Percentiles rank a stretch among this genome's conserved stretches.
Evolutionary conservation across 331 rosid species (phyloP).

Genomic region (Malus hybrid): DNA sequence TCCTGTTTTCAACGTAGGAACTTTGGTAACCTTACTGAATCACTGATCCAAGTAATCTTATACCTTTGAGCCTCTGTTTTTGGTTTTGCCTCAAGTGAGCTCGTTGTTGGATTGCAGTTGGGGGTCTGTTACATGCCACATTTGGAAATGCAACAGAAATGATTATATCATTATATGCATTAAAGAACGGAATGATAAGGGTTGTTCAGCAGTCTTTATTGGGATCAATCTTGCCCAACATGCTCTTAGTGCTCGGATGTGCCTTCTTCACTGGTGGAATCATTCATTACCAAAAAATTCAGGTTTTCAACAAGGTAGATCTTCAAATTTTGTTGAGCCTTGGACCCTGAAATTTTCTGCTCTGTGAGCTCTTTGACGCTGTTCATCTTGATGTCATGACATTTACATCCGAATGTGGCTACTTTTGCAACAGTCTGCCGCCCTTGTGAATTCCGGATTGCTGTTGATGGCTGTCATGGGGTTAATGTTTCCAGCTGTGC

Average conservation of each 20-base stretch:
- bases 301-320: constrained; percentile 38
- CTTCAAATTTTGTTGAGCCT: neutral
- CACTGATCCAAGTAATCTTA: neutral
- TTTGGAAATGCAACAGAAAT: constrained; percentile 51
- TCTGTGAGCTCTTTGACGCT: neutral
- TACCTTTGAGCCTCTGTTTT: neutral
- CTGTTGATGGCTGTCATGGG: constrained; percentile 57
- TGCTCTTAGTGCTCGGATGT: constrained; percentile 50
- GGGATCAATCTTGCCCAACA: constrained; percentile 49
- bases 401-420: constrained; percentile 2
- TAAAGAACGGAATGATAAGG: constrained; percentile 46
- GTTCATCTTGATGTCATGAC: neutral
- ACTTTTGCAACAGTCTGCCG: constrained; percentile 36
- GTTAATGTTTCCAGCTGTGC: constrained; percentile 42
- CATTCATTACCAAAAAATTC: constrained; percentile 31
- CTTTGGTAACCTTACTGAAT: neutral
- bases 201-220: constrained; percentile 50
- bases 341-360: neutral
- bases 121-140: constrained; percentile 47
- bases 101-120: constrained; percentile 31
- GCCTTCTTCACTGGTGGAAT: constrained; percentile 51
- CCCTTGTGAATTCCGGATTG: constrained; percentile 46
- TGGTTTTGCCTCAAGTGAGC: neutral
- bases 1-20: neutral
- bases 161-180: constrained; percentile 44